A percentile compares a stretch with the other conserved stretches of the same genome.
Evolutionary conservation across 1,139 yeast genomes (phyloP).

Genomic region (Zygoascus sp.): DNA sequence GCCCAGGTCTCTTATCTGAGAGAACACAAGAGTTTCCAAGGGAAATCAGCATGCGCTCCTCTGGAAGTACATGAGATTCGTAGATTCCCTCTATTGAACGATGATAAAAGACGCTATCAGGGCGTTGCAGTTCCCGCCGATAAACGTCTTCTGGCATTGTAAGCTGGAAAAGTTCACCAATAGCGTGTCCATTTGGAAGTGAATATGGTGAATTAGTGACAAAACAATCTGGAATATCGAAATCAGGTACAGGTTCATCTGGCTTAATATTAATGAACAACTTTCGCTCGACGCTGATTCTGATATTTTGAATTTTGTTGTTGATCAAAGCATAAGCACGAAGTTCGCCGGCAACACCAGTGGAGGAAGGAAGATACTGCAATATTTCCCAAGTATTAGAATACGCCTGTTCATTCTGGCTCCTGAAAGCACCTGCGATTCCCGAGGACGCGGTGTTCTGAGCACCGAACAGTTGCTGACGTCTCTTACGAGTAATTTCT

Average conservation of each 20-base stretch:
- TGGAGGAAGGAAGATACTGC: conserved; percentile 53
- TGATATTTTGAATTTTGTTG: conserved; percentile 68
- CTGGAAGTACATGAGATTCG: conserved; percentile 64
- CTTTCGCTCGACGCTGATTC: conserved; percentile 68
- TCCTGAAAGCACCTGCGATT: conserved; percentile 59
- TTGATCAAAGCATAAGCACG: conserved; percentile 68
- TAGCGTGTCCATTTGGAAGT: conserved; percentile 68
- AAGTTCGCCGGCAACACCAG: conserved; percentile 59
- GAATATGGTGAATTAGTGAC: conserved; percentile 56
- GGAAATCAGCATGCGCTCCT: conserved; percentile 72
- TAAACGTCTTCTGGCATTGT: conserved; percentile 63
- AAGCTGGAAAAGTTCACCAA: conserved; percentile 54
- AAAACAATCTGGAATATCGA: conserved; percentile 47
- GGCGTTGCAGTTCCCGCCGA: conserved; percentile 51
- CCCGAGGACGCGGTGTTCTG: conserved; percentile 9
- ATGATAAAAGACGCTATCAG: conserved; percentile 63
- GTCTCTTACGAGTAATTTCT: conserved; percentile 61
- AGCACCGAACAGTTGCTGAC: conserved; percentile 59
- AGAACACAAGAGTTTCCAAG: conserved; percentile 72
- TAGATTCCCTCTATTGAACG: conserved; percentile 65
- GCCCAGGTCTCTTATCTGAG: conserved; percentile 66
- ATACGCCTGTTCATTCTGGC: conserved; percentile 66
- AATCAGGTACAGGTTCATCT: conserved; percentile 30
- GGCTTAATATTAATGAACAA: conserved; percentile 63
- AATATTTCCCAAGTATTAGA: conserved; percentile 82